phyloP scores from a whole-genome alignment of 495 filamentous ascomycete genomes.

The Aspergillus wentii region DNA sequence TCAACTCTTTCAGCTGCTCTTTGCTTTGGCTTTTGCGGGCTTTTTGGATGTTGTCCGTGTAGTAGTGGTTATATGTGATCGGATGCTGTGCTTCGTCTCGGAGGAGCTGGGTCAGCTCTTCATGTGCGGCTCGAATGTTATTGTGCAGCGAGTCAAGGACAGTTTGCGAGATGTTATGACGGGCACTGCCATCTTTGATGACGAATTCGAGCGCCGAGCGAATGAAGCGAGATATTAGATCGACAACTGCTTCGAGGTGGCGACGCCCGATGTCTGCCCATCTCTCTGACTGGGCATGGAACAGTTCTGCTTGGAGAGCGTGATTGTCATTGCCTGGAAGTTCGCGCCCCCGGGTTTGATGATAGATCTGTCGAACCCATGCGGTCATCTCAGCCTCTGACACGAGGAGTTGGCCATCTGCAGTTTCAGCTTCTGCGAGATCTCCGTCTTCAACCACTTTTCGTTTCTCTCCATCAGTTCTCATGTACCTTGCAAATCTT shows the following conservation, averaged over 20 bases:
- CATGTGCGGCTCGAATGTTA: slow-evolving; percentile 17
- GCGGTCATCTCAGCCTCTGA: slow-evolving; percentile 8
- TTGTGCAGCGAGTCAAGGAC: slow-evolving; percentile 10
- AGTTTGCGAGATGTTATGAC: slow-evolving; percentile 18
- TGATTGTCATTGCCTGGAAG: slow-evolving; percentile 43
- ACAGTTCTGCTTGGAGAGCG: slow-evolving; percentile 29
- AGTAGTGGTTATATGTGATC: slow-evolving; percentile 47
- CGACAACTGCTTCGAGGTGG: slow-evolving; percentile 10
- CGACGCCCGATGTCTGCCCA: slow-evolving; percentile 18
- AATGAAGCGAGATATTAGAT: slow-evolving; percentile 12
- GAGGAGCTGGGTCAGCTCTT: slow-evolving; percentile 36
- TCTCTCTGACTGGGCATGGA: slow-evolving; percentile 28
- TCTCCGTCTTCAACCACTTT: slow-evolving; percentile 7
- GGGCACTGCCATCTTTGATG: slow-evolving; percentile 19
- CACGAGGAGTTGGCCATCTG: slow-evolving; percentile 3
- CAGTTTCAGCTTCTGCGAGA: not conserved
- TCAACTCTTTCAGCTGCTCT: slow-evolving; percentile 1
- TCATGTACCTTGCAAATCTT: slow-evolving; percentile 16
- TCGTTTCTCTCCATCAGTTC: slow-evolving; percentile 10
- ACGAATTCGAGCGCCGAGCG: slow-evolving; percentile 8
- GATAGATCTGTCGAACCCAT: slow-evolving; percentile 17
- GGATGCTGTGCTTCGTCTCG: slow-evolving; percentile 36
- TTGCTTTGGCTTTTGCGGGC: slow-evolving; percentile 14
- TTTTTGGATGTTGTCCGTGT: slow-evolving; percentile 37
- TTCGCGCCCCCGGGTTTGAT: slow-evolving; percentile 27